Percentiles rank a stretch among this genome's conserved stretches.
phyloP scores from a whole-genome alignment of 331 rosid species.

The Acacia concinna region DNA sequence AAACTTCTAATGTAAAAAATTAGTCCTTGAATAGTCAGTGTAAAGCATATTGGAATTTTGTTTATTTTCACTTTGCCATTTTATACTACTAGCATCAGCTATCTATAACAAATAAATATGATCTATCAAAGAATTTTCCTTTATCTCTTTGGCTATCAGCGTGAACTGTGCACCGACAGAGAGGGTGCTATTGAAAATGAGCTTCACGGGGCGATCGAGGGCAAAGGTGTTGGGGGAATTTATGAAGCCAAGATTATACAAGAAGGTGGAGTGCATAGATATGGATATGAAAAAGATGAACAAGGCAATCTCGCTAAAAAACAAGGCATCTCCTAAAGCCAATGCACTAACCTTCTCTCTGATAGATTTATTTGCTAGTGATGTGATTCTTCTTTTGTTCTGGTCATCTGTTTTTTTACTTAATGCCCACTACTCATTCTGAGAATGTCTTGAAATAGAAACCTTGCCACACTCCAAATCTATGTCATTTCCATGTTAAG shows the following conservation, averaged over 20 bases:
- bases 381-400: slow-evolving; percentile 13
- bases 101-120: slow-evolving; percentile 15
- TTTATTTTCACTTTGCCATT: background rate
- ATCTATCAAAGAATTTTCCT: slow-evolving; percentile 40
- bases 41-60: background rate
- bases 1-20: background rate
- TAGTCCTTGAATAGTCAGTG: background rate
- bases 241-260: slow-evolving; percentile 76
- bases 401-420: slow-evolving; percentile 33
- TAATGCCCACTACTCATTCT: slow-evolving; percentile 25
- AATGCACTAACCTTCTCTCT: background rate
- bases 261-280: slow-evolving; percentile 55
- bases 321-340: slow-evolving; percentile 67
- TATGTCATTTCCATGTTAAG: slow-evolving; percentile 24
- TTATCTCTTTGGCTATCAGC: slow-evolving; percentile 80
- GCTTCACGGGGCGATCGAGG: slow-evolving; percentile 57
- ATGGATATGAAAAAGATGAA: slow-evolving; percentile 79
- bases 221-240: slow-evolving; percentile 75
- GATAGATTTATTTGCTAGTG: too few relatives aligned
- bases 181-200: slow-evolving; percentile 52
- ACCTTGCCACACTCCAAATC: background rate
- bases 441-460: slow-evolving; percentile 27
- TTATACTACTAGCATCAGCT: background rate
- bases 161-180: slow-evolving; percentile 57
- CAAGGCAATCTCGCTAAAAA: slow-evolving; percentile 51